Base-by-base conservation (phyloP, 2,329 filamentous ascomycete genomes). In the Microthyrium microscopicum region DNA sequence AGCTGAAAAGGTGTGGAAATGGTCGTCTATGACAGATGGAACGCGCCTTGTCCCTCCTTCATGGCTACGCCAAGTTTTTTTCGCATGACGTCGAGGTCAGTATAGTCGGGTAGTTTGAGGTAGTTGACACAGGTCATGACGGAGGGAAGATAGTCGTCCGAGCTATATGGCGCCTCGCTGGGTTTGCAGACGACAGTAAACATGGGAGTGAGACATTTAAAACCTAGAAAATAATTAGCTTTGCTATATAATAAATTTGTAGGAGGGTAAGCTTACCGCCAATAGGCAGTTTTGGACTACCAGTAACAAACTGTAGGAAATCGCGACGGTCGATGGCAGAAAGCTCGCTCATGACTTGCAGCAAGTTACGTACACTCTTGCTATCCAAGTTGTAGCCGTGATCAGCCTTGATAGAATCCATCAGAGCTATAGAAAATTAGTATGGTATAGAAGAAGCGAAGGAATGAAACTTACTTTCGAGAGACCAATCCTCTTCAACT, bases 101-200 rank as follows among this genome's bases (percentile, higher is more conserved):
- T 87, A 57, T 98, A 98, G 56, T 98, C 83, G 15, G 89, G 89
- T 49, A 98, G 68, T 59, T 98, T 98, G 47, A 98, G 72, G 53
- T 98, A 98, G 56, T 98, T 98, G 57, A 93, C 89, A 54, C 91
- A 98, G 8, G 91, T 98, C 91, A 98, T 98, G 53, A 98, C 91
- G 52, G 85, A 95, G 9, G 91, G 89, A n/a, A 98, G 68, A 49
- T 95, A 98, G 59, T 98, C 89, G 50, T 98, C 89, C 4, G 87
- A 87, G 3, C 77, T 78, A 54, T 85, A 89, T 2, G 89, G 89
- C 12, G 83, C 74, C 51, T 98, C 89, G 54, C 82, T 92, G n/a
- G 87, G 87, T 56, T 94, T 94, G 67, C 89, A 95, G 27, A 98
- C 89, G 41, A 98, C 89, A 3, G 89, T 98, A 53, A 98, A 95